Evolutionary conservation across 169 alveolate species (phyloP).

Genomic region (Cystoisospora suis): DNA sequence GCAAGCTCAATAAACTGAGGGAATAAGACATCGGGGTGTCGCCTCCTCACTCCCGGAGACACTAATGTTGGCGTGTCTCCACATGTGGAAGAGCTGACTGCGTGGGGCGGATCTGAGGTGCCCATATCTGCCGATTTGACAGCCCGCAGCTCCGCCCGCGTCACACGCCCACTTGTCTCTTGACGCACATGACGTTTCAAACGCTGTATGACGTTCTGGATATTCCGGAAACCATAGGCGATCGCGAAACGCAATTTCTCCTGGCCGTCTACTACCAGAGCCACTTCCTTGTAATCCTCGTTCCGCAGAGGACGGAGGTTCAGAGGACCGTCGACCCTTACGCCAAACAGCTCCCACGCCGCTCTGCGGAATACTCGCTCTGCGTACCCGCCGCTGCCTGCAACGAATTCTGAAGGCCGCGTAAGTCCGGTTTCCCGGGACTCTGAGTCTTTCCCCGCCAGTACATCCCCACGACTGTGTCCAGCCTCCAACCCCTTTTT

Average conservation of each 20-base stretch:
- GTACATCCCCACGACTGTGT: no score
- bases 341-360: conserved; percentile 42
- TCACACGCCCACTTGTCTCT: not conserved
- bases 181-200: not conserved
- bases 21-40: not conserved
- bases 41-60: no score
- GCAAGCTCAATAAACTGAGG: conserved; percentile 86
- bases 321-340: conserved; percentile 33
- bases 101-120: conserved; percentile 43
- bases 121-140: not conserved
- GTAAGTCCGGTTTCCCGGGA: not conserved
- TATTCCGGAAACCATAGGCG: conserved; percentile 63
- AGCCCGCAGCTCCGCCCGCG: not conserved
- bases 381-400: conserved; percentile 54
- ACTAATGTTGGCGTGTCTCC: no score
- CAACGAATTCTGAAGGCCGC: conserved; percentile 14
- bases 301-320: not conserved
- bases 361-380: conserved; percentile 52
- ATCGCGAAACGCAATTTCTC: conserved; percentile 26
- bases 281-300: conserved; percentile 44
- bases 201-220: conserved; percentile 55
- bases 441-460: no score
- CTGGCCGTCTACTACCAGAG: conserved; percentile 40
- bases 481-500: no score
- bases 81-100: no score